Base-by-base conservation (phyloP, 495 filamentous ascomycete genomes). In the Aspergillus cavernicola region DNA sequence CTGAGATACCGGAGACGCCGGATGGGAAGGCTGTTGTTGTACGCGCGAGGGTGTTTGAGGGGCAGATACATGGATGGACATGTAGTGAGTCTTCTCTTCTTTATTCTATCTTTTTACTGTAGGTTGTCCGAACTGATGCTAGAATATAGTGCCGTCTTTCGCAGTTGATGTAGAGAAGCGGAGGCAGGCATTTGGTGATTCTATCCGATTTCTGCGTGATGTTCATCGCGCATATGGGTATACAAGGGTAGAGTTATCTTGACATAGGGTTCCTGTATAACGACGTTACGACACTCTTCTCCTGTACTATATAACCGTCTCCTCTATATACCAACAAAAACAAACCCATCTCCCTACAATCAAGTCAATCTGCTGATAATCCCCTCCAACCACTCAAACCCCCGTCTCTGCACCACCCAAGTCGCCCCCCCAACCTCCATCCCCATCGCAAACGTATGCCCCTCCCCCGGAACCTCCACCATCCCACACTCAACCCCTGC, bases 311-410 rank as follows among this genome's bases (percentile, higher is more conserved):
- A n/a, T n/a, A n/a, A n/a, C n/a, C n/a, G n/a, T n/a, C n/a, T n/a
- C n/a, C n/a, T n/a, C n/a, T n/a, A n/a, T n/a, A n/a, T n/a, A n/a
- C n/a, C n/a, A n/a, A n/a, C n/a, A n/a, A n/a, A n/a, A n/a, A n/a
- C n/a, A n/a, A n/a, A n/a, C n/a, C n/a, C n/a, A n/a, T n/a, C n/a
- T n/a, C n/a, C n/a, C n/a, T n/a, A n/a, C n/a, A n/a, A n/a, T n/a
- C n/a, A n/a, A n/a, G n/a, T n/a, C 18, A 12, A 10, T n/a, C 42
- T 6, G 6, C 23, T 26, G 53, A 67, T 65, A 44, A 69, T 33
- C 18, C 42, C 23, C 56, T 70, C 67, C 35, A 72, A 55, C 41
- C 70, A 72, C 38, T 70, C 64, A 60, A 72, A 72, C 22, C 67
- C 69, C 53, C 61, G 26, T 39, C 67, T 57, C 56, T 68, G 65